These are phyloP conservation scores for Candida qinlingensis DNA, from an alignment of 805 yeast genomes.

Conservation along the genomic window DNA sequence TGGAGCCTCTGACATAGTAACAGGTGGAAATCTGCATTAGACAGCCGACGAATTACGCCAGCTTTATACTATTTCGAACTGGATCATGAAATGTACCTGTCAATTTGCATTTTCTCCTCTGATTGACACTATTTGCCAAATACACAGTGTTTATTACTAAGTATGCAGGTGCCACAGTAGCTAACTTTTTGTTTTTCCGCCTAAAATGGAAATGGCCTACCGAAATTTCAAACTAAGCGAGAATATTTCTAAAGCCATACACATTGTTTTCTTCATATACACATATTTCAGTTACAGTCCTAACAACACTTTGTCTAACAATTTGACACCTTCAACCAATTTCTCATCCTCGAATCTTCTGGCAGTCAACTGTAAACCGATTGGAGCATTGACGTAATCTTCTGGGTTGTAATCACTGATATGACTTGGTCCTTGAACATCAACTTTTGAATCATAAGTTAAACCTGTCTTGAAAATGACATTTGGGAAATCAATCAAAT, in stretches of 20 bases:
- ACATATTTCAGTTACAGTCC: constrained; percentile 3
- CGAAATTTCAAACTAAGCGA: too few species aligned
- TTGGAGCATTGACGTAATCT: constrained; percentile 38
- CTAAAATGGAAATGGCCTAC: background rate
- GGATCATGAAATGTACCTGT: too few species aligned
- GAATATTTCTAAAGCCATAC: too few species aligned
- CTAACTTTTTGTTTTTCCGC: background rate
- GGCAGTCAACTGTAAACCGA: constrained; percentile 45
- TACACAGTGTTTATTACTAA: background rate
- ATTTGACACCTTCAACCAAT: constrained; percentile 41
- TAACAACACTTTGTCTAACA: constrained; percentile 30
- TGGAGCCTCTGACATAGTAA: background rate
- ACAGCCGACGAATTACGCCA: background rate
- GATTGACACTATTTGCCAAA: background rate
- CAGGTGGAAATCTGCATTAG: background rate
- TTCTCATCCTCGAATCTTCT: constrained; percentile 47
- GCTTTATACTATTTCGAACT: too few species aligned
- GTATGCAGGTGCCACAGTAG: background rate
- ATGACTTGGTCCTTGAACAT: constrained; percentile 36
- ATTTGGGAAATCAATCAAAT: constrained; percentile 68
- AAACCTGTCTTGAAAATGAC: constrained; percentile 60
- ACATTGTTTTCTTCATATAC: background rate
- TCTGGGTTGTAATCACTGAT: constrained; percentile 23
- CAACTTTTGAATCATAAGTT: constrained; percentile 49
- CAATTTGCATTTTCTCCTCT: background rate